These are phyloP conservation scores for Xylaria sp. DNA, from an alignment of 2,329 filamentous ascomycete species.

Conservation along the genomic window DNA sequence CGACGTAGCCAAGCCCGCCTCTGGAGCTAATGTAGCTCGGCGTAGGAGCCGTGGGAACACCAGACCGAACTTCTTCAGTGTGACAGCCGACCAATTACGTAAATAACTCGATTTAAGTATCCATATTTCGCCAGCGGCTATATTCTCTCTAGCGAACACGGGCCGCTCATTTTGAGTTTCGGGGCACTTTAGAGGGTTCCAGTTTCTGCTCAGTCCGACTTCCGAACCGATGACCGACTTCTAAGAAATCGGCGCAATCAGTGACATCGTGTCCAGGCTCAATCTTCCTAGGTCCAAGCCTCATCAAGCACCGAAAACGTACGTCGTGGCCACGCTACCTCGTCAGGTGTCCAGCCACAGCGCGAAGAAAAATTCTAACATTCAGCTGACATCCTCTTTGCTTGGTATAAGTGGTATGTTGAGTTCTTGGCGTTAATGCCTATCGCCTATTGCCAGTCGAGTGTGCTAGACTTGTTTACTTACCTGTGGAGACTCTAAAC, in stretches of 20 bases:
- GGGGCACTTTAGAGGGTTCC: neutral
- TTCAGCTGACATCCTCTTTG: neutral
- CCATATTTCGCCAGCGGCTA: neutral
- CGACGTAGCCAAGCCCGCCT: conserved; percentile 19
- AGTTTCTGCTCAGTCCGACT: conserved; percentile 7
- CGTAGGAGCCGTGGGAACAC: conserved; percentile 2
- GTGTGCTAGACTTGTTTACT: neutral
- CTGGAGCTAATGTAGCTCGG: neutral
- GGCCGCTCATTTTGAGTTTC: neutral
- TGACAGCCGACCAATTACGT: conserved; percentile 20
- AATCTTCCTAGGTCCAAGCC: neutral
- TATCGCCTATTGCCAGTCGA: neutral
- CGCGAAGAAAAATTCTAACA: neutral
- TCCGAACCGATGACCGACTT: conserved; percentile 22
- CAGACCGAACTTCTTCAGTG: neutral
- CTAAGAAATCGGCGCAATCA: neutral
- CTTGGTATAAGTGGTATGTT: neutral
- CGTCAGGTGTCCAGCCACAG: neutral
- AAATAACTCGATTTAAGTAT: conserved; percentile 7
- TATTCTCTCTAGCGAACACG: neutral
- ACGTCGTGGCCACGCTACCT: neutral
- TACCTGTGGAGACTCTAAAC: too few species aligned
- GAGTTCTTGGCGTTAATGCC: neutral
- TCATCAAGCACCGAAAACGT: neutral
- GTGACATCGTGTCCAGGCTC: neutral